phyloP scores from a whole-genome alignment of 352 stramenopile species.

The Pythium volutum region DNA sequence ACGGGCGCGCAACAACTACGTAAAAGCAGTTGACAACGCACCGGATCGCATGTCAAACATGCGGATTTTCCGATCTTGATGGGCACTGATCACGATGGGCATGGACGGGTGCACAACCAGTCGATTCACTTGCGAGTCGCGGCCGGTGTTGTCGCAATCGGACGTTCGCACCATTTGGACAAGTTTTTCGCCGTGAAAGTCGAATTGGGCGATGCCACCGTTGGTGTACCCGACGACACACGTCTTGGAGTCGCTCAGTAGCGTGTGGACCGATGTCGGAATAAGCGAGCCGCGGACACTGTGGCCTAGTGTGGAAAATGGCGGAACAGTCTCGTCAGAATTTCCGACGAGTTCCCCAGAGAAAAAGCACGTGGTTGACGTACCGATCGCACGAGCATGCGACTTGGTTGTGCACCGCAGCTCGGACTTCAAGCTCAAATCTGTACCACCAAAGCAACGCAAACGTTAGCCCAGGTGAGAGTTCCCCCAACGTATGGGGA shows the following conservation, averaged over 20 bases:
- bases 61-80: slow-evolving; percentile 81
- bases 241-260: slow-evolving; percentile 76
- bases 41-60: slow-evolving; percentile 86
- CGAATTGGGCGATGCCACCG: slow-evolving; percentile 61
- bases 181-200: slow-evolving; percentile 75
- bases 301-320: slow-evolving; percentile 22
- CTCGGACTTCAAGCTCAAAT: slow-evolving; percentile 74
- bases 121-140: slow-evolving; percentile 73
- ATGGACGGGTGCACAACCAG: slow-evolving; percentile 71
- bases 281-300: slow-evolving; percentile 52
- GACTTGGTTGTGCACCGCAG: slow-evolving; percentile 51
- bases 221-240: slow-evolving; percentile 79
- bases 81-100: slow-evolving; percentile 75
- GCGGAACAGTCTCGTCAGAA: neutral
- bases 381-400: slow-evolving; percentile 47
- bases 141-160: slow-evolving; percentile 60
- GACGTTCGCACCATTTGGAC: slow-evolving; percentile 66
- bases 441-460: slow-evolving; percentile 30
- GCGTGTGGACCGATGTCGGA: slow-evolving; percentile 68
- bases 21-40: slow-evolving; percentile 4
- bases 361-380: slow-evolving; percentile 10
- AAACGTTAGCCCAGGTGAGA: neutral
- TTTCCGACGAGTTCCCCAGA: neutral
- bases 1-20: neutral
- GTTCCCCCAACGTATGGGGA: neutral